These are phyloP conservation scores for Geopyxis carbonaria DNA, from an alignment of 495 filamentous ascomycete species.

Conservation along the genomic window DNA sequence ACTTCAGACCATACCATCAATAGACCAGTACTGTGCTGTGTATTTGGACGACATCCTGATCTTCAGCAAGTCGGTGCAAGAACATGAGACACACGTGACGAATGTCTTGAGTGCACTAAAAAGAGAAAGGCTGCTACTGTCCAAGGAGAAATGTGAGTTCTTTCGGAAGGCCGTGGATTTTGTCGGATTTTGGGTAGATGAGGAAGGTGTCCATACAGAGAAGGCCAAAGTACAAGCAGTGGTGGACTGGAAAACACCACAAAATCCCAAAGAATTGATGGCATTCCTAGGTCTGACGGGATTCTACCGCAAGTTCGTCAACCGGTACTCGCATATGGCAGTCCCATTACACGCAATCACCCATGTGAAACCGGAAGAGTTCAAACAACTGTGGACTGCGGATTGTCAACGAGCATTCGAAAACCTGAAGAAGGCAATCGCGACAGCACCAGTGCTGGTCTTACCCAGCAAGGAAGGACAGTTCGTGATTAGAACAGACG, in stretches of 20 bases:
- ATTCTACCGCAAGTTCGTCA: neutral
- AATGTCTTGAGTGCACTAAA: constrained; percentile 16
- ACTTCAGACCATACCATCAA: no score
- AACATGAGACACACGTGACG: constrained; percentile 19
- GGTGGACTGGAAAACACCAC: neutral
- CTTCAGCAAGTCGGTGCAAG: constrained; percentile 14
- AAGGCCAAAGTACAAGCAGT: neutral
- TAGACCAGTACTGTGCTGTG: constrained; percentile 8
- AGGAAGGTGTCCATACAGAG: neutral
- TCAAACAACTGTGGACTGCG: no score
- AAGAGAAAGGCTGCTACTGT: constrained; percentile 15
- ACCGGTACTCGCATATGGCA: no score
- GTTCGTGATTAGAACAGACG: neutral
- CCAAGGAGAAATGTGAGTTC: constrained; percentile 26
- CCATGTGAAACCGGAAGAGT: no score
- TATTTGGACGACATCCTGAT: constrained; percentile 29
- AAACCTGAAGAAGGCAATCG: neutral
- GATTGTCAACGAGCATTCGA: no score
- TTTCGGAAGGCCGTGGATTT: constrained; percentile 5
- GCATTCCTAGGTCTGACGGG: neutral
- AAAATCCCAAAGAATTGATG: neutral
- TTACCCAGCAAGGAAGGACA: neutral
- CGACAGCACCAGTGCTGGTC: neutral
- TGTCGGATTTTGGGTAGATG: constrained; percentile 4
- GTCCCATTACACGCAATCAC: no score